phyloP scores from a whole-genome alignment of 2,329 filamentous ascomycete species.

The Camptophora hylomeconis region DNA sequence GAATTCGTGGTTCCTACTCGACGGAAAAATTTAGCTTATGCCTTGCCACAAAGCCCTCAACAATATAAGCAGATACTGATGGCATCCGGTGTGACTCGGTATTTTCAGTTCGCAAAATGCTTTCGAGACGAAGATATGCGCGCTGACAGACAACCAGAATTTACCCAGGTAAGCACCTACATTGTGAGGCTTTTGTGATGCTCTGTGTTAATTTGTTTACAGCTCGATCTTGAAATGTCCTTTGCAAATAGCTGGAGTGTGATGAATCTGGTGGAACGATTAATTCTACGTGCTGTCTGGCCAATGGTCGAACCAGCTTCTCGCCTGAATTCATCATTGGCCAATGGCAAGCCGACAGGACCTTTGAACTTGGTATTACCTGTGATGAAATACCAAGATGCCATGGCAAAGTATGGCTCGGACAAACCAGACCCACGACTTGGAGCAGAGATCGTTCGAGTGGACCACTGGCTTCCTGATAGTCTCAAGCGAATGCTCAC shows the following conservation, averaged over 20 bases:
- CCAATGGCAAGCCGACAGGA: conserved; percentile 11
- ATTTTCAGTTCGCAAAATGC: conserved; percentile 88
- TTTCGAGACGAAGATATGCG: conserved; percentile 91
- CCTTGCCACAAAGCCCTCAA: conserved; percentile 88
- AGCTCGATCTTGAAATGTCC: conserved; percentile 89
- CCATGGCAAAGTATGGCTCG: conserved; percentile 68
- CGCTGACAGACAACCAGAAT: conserved; percentile 89
- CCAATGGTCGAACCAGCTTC: conserved; percentile 4
- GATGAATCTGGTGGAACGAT: conserved; percentile 41
- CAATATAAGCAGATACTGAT: conserved; percentile 98
- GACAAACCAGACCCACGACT: conserved; percentile 89
- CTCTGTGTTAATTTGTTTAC: conserved; percentile 4
- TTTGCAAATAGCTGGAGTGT: conserved; percentile 64
- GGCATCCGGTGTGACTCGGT: conserved; percentile 69
- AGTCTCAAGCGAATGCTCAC: conserved; percentile 66
- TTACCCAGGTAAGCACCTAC: conserved; percentile 58
- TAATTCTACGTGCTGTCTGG: conserved; percentile 12
- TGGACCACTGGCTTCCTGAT: conserved; percentile 50
- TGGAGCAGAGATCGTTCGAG: conserved; percentile 49
- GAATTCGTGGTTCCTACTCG: conserved; percentile 91
- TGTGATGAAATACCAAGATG: conserved; percentile 50
- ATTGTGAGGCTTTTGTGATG: neutral
- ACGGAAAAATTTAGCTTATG: conserved; percentile 64
- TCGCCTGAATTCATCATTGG: conserved; percentile 7
- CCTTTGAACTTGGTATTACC: conserved; percentile 10